Evolutionary conservation across 2,329 filamentous ascomycete species (phyloP).

Genomic region (Colletotrichum horii): DNA sequence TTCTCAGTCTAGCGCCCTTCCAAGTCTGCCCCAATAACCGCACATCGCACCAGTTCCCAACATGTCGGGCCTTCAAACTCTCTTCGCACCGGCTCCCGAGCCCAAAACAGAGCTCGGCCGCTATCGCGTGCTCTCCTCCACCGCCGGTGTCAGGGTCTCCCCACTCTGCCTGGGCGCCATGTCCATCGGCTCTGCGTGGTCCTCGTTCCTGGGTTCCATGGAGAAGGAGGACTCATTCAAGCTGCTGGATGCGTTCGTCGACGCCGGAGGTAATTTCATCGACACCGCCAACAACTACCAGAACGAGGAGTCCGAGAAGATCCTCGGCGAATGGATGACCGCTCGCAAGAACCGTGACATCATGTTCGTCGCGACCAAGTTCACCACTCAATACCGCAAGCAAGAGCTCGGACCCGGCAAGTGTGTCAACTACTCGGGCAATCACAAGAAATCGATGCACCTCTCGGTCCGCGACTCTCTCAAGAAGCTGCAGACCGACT

Average conservation of each 20-base stretch:
- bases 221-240: conserved; percentile 59
- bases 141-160: conserved; percentile 55
- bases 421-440: conserved; percentile 47
- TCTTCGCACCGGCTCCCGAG: conserved; percentile 33
- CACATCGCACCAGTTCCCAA: not conserved
- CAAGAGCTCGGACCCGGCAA: conserved; percentile 39
- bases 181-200: conserved; percentile 55
- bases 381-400: conserved; percentile 51
- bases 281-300: conserved; percentile 68
- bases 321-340: conserved; percentile 63
- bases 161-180: conserved; percentile 59
- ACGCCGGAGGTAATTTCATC: conserved; percentile 70
- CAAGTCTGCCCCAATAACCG: not conserved
- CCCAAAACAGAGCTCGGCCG: conserved; percentile 56
- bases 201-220: conserved; percentile 53
- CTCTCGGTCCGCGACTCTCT: conserved; percentile 48
- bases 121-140: conserved; percentile 55
- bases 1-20: not conserved
- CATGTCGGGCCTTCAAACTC: not conserved
- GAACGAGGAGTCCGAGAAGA: conserved; percentile 59
- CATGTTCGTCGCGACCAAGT: conserved; percentile 63
- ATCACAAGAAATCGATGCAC: conserved; percentile 45
- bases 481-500: conserved; percentile 48
- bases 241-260: conserved; percentile 62
- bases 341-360: conserved; percentile 54